Percentiles rank a stretch among this genome's conserved stretches.
These are phyloP conservation scores for Chaetomiaceae sp. DNA, from an alignment of 2,329 filamentous ascomycete species.

Conservation along the genomic window DNA sequence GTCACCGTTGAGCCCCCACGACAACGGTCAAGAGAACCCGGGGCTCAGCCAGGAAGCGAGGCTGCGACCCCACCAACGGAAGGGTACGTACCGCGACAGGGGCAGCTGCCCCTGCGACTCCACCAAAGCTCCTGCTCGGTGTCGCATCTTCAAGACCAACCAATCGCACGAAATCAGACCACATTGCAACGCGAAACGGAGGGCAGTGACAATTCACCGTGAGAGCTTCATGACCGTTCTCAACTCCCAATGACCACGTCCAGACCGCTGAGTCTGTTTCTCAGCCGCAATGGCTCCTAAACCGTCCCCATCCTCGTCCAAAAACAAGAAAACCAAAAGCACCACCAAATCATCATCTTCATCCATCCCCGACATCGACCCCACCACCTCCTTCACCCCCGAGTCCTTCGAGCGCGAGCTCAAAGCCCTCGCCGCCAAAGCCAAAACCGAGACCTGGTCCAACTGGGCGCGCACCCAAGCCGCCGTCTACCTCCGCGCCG, in stretches of 20 bases:
- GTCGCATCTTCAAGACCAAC: conserved; percentile 24
- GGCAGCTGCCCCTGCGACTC: conserved; percentile 2
- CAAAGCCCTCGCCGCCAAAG: conserved; percentile 45
- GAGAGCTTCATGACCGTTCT: background rate
- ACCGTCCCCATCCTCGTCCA: conserved; percentile 3
- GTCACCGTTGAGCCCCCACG: no score
- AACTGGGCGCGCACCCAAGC: conserved; percentile 36
- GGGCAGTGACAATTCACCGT: background rate
- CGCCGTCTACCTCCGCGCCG: conserved; percentile 39
- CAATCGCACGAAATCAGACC: conserved; percentile 26
- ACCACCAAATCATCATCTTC: conserved; percentile 12
- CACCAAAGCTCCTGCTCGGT: conserved; percentile 14
- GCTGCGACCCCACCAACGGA: background rate
- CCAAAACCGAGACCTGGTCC: conserved; percentile 33
- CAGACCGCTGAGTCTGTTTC: background rate
- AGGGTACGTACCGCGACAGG: background rate
- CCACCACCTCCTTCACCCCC: conserved; percentile 41
- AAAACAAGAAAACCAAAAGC: conserved; percentile 16
- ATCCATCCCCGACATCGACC: conserved; percentile 23
- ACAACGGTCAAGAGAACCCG: no score
- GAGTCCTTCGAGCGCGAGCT: conserved; percentile 53
- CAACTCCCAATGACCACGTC: conserved; percentile 3
- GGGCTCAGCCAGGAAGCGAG: no score
- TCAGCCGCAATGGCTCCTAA: conserved; percentile 30
- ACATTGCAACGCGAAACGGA: conserved; percentile 20